Percentiles rank a stretch among this genome's conserved stretches.
phyloP scores from a whole-genome alignment of 352 stramenopile genomes.

The Pythium brachiatum region DNA sequence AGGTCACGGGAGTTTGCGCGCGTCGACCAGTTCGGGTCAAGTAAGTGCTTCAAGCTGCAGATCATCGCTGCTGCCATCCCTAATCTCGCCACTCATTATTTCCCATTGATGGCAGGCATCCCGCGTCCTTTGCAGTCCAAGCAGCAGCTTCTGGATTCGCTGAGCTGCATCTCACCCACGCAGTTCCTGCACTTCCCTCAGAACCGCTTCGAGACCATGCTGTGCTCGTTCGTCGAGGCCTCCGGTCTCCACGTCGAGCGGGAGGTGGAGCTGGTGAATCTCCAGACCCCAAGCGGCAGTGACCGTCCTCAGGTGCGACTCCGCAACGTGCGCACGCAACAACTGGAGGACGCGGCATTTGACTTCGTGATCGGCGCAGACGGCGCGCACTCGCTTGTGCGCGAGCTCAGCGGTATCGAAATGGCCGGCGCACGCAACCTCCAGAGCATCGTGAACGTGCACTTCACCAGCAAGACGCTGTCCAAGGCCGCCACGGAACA shows the following conservation, averaged over 20 bases:
- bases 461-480: constrained; percentile 87
- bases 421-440: constrained; percentile 75
- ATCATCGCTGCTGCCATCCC: neutral
- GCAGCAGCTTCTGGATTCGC: constrained; percentile 34
- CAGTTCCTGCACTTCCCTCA: constrained; percentile 86
- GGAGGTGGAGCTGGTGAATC: constrained; percentile 48
- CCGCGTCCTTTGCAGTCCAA: constrained; percentile 30
- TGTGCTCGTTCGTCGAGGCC: constrained; percentile 51
- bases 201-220: constrained; percentile 74
- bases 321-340: constrained; percentile 35
- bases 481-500: constrained; percentile 54
- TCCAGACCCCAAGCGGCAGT: constrained; percentile 25
- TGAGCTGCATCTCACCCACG: constrained; percentile 59
- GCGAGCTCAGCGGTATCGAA: constrained; percentile 62
- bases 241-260: constrained; percentile 52
- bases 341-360: constrained; percentile 40
- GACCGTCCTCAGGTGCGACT: constrained; percentile 31
- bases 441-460: constrained; percentile 93
- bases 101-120: constrained; percentile 35
- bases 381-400: constrained; percentile 85
- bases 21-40: constrained; percentile 76
- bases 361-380: constrained; percentile 91
- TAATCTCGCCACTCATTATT: too few species aligned
- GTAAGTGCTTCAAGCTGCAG: constrained; percentile 31
- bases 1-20: constrained; percentile 66